Percentiles rank a stretch among this genome's conserved stretches.
Conservation (phyloP, 306 rosid genomes). For the Cercis canadensis region DNA sequence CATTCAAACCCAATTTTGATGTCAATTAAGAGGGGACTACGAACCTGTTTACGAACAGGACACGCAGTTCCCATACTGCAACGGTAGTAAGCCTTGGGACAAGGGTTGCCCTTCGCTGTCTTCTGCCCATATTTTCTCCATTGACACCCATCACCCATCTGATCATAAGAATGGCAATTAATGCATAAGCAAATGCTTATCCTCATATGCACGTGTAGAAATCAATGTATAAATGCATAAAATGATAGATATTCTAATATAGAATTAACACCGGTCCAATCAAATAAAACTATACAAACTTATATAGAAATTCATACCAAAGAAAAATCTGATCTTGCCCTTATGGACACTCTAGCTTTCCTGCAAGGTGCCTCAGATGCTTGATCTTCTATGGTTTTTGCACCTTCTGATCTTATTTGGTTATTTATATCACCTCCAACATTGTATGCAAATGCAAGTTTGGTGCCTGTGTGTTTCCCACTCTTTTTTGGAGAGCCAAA, state of each 20-base stretch:
- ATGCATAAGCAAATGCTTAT: background rate
- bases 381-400: conserved; percentile 27
- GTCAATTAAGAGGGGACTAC: too few species aligned
- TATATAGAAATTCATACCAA: conserved; percentile 37
- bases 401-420: conserved; percentile 16
- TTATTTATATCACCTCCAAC: conserved; percentile 13
- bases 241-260: background rate
- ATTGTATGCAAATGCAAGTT: conserved; percentile 1
- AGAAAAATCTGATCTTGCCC: conserved; percentile 44
- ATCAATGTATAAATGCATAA: conserved; percentile 3
- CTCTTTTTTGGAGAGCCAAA: conserved; percentile 1
- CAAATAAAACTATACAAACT: background rate
- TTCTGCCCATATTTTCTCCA: conserved; percentile 65
- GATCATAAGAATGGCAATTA: background rate
- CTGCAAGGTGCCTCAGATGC: conserved; percentile 24
- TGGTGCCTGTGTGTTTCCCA: conserved; percentile 18
- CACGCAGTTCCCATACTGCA: conserved; percentile 54
- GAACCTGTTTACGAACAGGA: conserved; percentile 61
- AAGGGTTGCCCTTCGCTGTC: conserved; percentile 50
- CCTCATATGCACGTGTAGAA: background rate
- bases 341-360: conserved; percentile 53
- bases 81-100: conserved; percentile 58
- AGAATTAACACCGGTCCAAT: background rate
- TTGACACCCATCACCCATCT: conserved; percentile 58
- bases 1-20: background rate